These are phyloP conservation scores for Aspergillus sp. DNA, from an alignment of 2,329 filamentous ascomycete species.

Conservation along the genomic window DNA sequence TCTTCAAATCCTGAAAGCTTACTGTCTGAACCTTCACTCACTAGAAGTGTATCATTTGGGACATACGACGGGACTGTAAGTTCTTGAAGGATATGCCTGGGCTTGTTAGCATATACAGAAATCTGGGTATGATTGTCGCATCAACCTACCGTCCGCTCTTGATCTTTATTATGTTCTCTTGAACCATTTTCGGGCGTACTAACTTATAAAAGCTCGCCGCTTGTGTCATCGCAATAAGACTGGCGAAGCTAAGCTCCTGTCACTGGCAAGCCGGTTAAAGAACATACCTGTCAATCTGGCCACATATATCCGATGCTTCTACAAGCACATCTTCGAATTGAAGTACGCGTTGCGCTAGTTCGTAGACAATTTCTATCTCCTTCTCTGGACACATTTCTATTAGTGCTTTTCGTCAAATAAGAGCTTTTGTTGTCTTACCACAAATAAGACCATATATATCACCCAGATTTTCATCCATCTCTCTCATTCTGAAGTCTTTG, in stretches of 20 bases:
- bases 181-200: conserved; percentile 59
- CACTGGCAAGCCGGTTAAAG: not conserved
- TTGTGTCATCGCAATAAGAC: conserved; percentile 68
- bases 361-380: conserved; percentile 81
- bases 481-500: conserved; percentile 73
- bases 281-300: conserved; percentile 64
- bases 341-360: conserved; percentile 63
- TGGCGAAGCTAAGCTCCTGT: conserved; percentile 27
- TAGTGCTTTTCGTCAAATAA: no score
- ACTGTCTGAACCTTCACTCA: conserved; percentile 44
- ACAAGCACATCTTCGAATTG: conserved; percentile 59
- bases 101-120: conserved; percentile 6
- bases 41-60: conserved; percentile 67
- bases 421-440: conserved; percentile 42
- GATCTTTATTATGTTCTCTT: conserved; percentile 63
- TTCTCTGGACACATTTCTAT: conserved; percentile 47
- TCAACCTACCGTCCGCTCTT: conserved; percentile 56
- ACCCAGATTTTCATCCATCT: conserved; percentile 72
- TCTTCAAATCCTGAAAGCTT: not conserved
- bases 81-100: conserved; percentile 74
- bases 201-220: conserved; percentile 70
- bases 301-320: conserved; percentile 67
- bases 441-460: conserved; percentile 80
- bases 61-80: conserved; percentile 72
- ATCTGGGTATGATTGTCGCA: not conserved